Percentiles rank a stretch among this genome's conserved stretches.
phyloP scores from a whole-genome alignment of 164 flowering plant genomes.

The Umbellularia californica region DNA sequence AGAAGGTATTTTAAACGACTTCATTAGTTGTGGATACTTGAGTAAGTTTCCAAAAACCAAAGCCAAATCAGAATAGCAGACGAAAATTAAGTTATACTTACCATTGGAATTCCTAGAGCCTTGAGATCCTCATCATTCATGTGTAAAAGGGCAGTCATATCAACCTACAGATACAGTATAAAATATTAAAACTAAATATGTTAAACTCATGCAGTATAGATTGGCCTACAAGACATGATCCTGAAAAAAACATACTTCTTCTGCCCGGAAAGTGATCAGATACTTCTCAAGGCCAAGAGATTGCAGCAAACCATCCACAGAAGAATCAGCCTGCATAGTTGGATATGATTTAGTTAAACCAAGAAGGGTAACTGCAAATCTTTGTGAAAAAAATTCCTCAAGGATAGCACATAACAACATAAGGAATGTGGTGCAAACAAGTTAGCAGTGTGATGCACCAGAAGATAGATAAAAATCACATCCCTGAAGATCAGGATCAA shows the following conservation, averaged over 20 bases:
- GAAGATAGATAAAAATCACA: too few relatives aligned
- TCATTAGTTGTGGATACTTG: background rate
- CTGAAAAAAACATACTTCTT: slow-evolving; percentile 53
- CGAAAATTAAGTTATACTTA: slow-evolving; percentile 15
- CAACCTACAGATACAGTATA: slow-evolving; percentile 36
- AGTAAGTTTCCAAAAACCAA: background rate
- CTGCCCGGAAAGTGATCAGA: slow-evolving; percentile 76
- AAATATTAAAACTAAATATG: slow-evolving; percentile 8
- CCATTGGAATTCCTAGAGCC: slow-evolving; percentile 94
- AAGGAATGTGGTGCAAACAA: background rate
- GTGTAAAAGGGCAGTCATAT: slow-evolving; percentile 84
- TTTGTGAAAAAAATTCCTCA: background rate
- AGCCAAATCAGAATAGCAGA: background rate
- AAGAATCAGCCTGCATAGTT: slow-evolving; percentile 50
- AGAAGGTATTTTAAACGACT: background rate
- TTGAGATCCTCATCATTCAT: slow-evolving; percentile 92
- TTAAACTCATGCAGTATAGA: background rate
- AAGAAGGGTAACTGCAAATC: background rate
- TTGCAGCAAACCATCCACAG: slow-evolving; percentile 66
- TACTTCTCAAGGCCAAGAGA: slow-evolving; percentile 93
- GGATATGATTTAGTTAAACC: slow-evolving; percentile 2
- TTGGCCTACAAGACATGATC: background rate
- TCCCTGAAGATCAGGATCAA: too few relatives aligned
- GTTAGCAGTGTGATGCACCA: too few relatives aligned
- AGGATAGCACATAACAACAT: background rate